These are phyloP conservation scores for Pythium monospermum DNA, from an alignment of 352 stramenopile species.

Conservation along the genomic window DNA sequence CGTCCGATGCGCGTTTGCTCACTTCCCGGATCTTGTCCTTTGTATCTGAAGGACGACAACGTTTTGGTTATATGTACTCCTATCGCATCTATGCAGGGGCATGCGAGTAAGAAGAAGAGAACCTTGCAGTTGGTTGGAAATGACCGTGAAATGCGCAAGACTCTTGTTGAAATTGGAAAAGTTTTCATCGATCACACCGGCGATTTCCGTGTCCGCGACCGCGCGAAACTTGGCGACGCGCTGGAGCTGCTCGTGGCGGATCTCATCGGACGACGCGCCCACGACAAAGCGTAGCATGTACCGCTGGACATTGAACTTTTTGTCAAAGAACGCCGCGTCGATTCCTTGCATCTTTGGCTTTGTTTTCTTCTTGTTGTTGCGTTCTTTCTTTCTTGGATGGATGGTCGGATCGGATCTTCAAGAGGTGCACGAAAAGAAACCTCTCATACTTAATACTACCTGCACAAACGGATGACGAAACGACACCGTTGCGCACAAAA, in stretches of 20 bases:
- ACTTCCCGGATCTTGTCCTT: conserved; percentile 67
- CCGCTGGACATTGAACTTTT: conserved; percentile 72
- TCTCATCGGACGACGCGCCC: conserved; percentile 56
- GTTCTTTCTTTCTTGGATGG: no score
- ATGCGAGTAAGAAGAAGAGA: no score
- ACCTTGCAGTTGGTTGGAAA: conserved; percentile 79
- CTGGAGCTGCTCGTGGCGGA: conserved; percentile 62
- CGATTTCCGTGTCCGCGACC: conserved; percentile 75
- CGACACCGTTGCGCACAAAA: conserved; percentile 1
- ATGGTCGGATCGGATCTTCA: neutral
- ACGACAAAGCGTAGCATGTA: conserved; percentile 82
- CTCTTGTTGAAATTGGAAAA: conserved; percentile 85
- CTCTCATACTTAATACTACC: neutral
- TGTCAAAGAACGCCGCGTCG: conserved; percentile 77
- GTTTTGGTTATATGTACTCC: no score
- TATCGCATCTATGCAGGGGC: no score
- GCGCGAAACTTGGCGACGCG: conserved; percentile 50
- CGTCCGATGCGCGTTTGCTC: conserved; percentile 58
- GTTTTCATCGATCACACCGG: conserved; percentile 77
- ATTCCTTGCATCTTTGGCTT: conserved; percentile 49
- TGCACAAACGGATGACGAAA: conserved; percentile 15
- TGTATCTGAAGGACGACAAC: conserved; percentile 38
- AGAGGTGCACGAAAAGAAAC: neutral
- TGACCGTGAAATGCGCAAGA: conserved; percentile 69
- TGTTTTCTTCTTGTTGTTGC: neutral